phyloP scores from a whole-genome alignment of 2,329 filamentous ascomycete genomes.

The Dichotomopilus funicola region DNA sequence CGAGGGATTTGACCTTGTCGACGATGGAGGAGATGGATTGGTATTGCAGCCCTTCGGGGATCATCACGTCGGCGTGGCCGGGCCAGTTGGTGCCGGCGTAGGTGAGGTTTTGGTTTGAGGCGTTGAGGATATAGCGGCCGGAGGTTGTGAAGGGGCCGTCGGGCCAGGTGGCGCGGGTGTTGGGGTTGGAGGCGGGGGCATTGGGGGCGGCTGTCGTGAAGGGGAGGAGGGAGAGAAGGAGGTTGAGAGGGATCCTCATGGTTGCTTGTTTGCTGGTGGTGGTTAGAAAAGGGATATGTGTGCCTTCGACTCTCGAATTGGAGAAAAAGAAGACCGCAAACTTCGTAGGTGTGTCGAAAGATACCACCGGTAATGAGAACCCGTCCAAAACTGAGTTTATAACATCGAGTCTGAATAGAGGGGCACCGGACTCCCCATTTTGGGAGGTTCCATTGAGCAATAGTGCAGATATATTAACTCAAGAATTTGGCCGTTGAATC shows the following conservation, averaged over 20 bases:
- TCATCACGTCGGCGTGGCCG: conserved; percentile 55
- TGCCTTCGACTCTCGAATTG: neutral
- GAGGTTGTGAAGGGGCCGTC: conserved; percentile 37
- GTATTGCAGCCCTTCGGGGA: conserved; percentile 59
- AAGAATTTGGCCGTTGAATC: neutral
- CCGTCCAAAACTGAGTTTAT: neutral
- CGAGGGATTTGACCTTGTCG: conserved; percentile 49
- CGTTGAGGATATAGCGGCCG: conserved; percentile 39
- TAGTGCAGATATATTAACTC: neutral
- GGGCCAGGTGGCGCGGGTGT: conserved; percentile 30
- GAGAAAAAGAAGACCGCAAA: no score
- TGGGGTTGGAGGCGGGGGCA: neutral
- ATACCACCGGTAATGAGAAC: no score
- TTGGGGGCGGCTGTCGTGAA: conserved; percentile 11
- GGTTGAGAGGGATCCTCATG: conserved; percentile 19
- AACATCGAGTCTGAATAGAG: neutral
- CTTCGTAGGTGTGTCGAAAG: no score
- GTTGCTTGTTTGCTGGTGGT: neutral
- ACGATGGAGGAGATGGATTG: conserved; percentile 50
- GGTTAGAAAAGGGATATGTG: neutral
- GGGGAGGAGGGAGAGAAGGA: conserved; percentile 16
- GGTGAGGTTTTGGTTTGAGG: conserved; percentile 37
- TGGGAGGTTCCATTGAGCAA: neutral
- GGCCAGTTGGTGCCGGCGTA: conserved; percentile 58
- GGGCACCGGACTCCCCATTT: neutral